Conservation (phyloP, 2,329 filamentous ascomycete genomes). For the Aspergillus calidoustus region DNA sequence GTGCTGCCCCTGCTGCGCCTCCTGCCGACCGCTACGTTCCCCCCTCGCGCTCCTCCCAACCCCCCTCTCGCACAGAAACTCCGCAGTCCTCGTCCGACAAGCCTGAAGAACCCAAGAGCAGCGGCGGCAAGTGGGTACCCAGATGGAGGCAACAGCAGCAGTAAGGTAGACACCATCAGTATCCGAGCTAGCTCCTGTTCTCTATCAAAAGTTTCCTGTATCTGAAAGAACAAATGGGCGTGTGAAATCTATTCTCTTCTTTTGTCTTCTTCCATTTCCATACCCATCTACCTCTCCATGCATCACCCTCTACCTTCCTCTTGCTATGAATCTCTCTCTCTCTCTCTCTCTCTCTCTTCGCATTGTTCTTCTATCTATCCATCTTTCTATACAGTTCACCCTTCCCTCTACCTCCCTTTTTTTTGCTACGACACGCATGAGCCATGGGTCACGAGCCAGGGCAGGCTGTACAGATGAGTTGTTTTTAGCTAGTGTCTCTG, state of each 20-base stretch:
- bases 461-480: slow-evolving; percentile 9
- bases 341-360: background rate
- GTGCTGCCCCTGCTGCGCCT: slow-evolving; percentile 33
- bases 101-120: slow-evolving; percentile 35
- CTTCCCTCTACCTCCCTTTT: slow-evolving; percentile 2
- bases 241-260: slow-evolving; percentile 24
- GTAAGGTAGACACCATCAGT: slow-evolving; percentile 23
- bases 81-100: slow-evolving; percentile 29
- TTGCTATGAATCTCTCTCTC: background rate
- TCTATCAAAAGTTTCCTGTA: slow-evolving; percentile 18
- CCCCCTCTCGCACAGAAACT: slow-evolving; percentile 28
- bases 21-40: slow-evolving; percentile 40
- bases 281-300: background rate
- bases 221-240: slow-evolving; percentile 12
- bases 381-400: slow-evolving; percentile 2
- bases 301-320: background rate
- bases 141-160: slow-evolving; percentile 45
- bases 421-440: background rate
- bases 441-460: slow-evolving; percentile 9
- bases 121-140: slow-evolving; percentile 42
- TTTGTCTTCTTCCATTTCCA: slow-evolving; percentile 3
- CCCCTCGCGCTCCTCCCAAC: slow-evolving; percentile 30
- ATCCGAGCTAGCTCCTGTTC: slow-evolving; percentile 8
- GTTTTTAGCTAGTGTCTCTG: slow-evolving; percentile 19
- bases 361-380: background rate